Evolutionary conservation across 1,284 basidiomycete genomes (phyloP), one percentile per base, ranked within the genome.

Genomic region (Takashimella koratensis): DNA sequence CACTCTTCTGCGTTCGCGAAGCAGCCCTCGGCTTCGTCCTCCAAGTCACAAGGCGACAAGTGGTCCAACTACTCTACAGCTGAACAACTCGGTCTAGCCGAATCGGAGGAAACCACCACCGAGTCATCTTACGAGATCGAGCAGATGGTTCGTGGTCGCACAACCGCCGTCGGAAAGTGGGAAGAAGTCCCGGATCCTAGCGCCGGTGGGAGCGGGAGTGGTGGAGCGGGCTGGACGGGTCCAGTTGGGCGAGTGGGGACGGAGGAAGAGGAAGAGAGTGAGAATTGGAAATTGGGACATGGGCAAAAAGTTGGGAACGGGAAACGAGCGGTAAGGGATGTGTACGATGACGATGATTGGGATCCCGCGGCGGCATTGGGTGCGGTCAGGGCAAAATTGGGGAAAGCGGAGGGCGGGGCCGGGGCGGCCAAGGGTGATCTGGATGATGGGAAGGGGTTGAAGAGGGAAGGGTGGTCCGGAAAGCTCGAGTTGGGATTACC

Each of bases 51-150:
- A 1, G 80, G 83, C 0, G 86, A 90, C 68, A 84, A 84, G 45
- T 92, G 80, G 59, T 79, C 86, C 2, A 87, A 94, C 71, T 98
- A 98, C 73, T 84, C 88, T 16, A 90, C 89, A 0, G 87, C 94
- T 0, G 84, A 83, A 45, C 87, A 86, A 2, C 80, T 95, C 0
- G 92, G 93, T 0, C 86, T 84, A 63, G 79, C 73, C 5, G 88
- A 93, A 64, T 84, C 85, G 0, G 87, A 90, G 57, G 83, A 78
- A 13, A 84, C 59, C 13, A 49, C 60, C 43, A 59, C 56, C 58
- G 56, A 56, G 19, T 84, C 60, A 69, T 45, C 43, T 8, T 82
- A 56, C 65, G 80, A 57, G 77, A 78, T 54, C 80, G 82, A 20
- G 83, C 86, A 75, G 78, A 82, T 20, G 81, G 83, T 66, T 71